phyloP scores from a whole-genome alignment of 768 basidiomycete genomes.

The Albatrellus ellisii region DNA sequence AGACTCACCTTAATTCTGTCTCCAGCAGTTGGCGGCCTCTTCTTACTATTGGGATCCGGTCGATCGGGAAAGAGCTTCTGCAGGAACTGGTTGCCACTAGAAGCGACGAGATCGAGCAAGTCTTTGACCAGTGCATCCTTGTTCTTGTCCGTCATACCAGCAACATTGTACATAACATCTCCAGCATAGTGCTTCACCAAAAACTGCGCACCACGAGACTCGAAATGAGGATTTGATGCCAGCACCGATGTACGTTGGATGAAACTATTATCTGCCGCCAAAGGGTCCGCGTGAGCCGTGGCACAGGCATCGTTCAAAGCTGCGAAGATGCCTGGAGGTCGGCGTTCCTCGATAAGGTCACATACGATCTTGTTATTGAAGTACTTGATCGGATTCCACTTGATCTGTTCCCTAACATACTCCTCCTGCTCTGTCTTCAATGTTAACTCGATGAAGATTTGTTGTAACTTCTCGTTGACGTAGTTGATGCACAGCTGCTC shows the following conservation, averaged over 20 bases:
- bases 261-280: slow-evolving; percentile 95
- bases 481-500: slow-evolving; percentile 99
- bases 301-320: slow-evolving; percentile 98
- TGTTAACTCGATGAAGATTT: slow-evolving; percentile 98
- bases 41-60: slow-evolving; percentile 94
- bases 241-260: slow-evolving; percentile 78
- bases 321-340: slow-evolving; percentile 95
- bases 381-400: slow-evolving; percentile 99
- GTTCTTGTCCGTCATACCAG: slow-evolving; percentile 99
- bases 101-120: slow-evolving; percentile 75
- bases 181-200: slow-evolving; percentile 95
- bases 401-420: slow-evolving; percentile 96
- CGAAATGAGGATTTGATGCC: slow-evolving; percentile 84
- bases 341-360: slow-evolving; percentile 92
- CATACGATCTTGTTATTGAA: slow-evolving; percentile 99
- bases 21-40: slow-evolving; percentile 92
- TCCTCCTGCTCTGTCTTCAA: slow-evolving; percentile 99
- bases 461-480: slow-evolving; percentile 99
- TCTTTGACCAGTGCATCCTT: slow-evolving; percentile 96
- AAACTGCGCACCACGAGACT: slow-evolving; percentile 88
- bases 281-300: slow-evolving; percentile 93
- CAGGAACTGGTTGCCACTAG: slow-evolving; percentile 74
- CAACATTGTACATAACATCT: slow-evolving; percentile 94
- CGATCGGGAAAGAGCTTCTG: slow-evolving; percentile 87
- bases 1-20: slow-evolving; percentile 84